Evolutionary conservation across 257 asterid species (phyloP), one percentile per base, ranked within the genome.

Genomic region (Salvia miltiorrhiza): DNA sequence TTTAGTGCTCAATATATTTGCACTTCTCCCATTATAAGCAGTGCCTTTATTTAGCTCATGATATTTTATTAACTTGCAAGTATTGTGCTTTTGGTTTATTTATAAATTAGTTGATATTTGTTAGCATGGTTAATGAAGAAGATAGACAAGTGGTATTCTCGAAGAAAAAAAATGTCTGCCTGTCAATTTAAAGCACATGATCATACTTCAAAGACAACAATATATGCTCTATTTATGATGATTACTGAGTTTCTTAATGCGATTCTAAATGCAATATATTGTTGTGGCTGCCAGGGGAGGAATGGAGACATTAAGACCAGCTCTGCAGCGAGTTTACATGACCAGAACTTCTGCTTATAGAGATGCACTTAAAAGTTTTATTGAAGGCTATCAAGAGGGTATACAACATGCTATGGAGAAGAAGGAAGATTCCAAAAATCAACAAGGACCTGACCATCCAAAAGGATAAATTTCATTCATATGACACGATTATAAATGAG

Each of bases 271-370:
- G 58, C 55, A 73, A 61, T 72, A 3, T 62, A 23, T 23, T 86
- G 99, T 93, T 74, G 84, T 83, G 80, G 97, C 97, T 82, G 97
- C 96, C 45, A 78, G 87, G 61, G 99, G 99, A 6, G 97, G 99
- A 50, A 86, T 87, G 92, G 97, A 89, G 83, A 89, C 87, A 1
- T 81, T 89, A 47, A 83, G 88, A 78, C 99, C 96, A 3, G 96
- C 96, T 41, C 67, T 94, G 76, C 99, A 89, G 83, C 81, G 93
- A 6, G 90, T 94, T 55, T 94, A 94, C 82, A 87, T 94, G 97
- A 91, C 89, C 5, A 81, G 97, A 78, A 97, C 95, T 48, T 86
- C 97, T 6, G 93, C 97, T 24, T 94, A 87, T 67, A 82, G 85
- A 72, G 97, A 91, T 83, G 97, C 93, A 33, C 92, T 94, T 13